A percentile compares a stretch with the other conserved stretches of the same genome.
phyloP scores from a whole-genome alignment of 2,329 filamentous ascomycete species.

The Elsinoe perseae region DNA sequence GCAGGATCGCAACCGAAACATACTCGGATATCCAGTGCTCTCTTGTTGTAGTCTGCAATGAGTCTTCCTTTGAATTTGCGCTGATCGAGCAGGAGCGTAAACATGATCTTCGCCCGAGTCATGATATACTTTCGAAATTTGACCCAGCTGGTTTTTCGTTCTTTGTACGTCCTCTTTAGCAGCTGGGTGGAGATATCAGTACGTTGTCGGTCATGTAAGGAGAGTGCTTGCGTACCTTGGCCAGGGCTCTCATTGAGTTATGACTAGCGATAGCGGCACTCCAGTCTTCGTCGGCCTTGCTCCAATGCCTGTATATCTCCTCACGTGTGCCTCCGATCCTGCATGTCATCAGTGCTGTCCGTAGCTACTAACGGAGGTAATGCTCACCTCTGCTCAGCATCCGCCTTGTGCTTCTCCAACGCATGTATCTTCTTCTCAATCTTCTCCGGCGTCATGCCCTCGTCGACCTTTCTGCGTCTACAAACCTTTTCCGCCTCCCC shows the following conservation, averaged over 20 bases:
- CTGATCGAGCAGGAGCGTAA: conserved; percentile 81
- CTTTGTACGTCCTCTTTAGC: conserved; percentile 53
- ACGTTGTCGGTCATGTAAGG: background rate
- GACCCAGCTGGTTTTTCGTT: conserved; percentile 68
- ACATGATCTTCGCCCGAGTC: conserved; percentile 74
- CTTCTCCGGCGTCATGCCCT: conserved; percentile 27
- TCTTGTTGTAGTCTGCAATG: conserved; percentile 65
- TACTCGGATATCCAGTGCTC: conserved; percentile 68
- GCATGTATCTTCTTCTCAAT: conserved; percentile 28
- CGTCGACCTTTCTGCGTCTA: conserved; percentile 24
- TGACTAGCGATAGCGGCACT: conserved; percentile 21
- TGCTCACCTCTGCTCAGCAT: conserved; percentile 5
- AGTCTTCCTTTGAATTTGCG: conserved; percentile 80
- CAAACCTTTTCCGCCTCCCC: conserved; percentile 22
- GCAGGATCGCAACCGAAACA: background rate
- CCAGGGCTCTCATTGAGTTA: conserved; percentile 25
- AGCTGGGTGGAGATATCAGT: conserved; percentile 28
- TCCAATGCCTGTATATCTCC: conserved; percentile 23
- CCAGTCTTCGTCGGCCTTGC: conserved; percentile 27
- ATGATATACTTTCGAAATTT: conserved; percentile 79
- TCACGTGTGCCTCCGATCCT: conserved; percentile 28
- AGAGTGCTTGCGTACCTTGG: conserved; percentile 39
- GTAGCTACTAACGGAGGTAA: background rate
- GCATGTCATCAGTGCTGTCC: background rate
- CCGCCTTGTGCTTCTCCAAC: conserved; percentile 20